Evolutionary conservation across 352 stramenopile species (phyloP).

Genomic region (Globisporangium nagaii): DNA sequence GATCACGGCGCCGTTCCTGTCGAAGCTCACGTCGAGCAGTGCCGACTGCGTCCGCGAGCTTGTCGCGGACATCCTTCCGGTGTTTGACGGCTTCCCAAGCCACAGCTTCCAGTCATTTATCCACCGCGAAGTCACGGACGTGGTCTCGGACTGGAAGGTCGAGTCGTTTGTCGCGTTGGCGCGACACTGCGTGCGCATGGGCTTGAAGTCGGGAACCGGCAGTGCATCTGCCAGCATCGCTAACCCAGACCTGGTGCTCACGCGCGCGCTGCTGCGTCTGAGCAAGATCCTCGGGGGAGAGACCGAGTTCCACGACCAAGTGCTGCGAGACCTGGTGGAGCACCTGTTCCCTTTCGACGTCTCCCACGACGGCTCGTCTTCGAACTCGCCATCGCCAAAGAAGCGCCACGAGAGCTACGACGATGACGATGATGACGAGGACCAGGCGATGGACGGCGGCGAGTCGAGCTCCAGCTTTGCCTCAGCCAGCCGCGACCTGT

Average conservation of each 20-base stretch:
- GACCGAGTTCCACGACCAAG: constrained; percentile 38
- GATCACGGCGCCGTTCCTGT: constrained; percentile 42
- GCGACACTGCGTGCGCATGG: constrained; percentile 52
- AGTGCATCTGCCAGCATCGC: constrained; percentile 8
- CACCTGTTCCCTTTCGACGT: constrained; percentile 50
- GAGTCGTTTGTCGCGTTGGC: constrained; percentile 66
- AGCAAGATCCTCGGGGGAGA: constrained; percentile 53
- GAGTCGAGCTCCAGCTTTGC: constrained; percentile 8
- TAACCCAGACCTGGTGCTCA: constrained; percentile 41
- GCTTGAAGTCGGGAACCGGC: constrained; percentile 14
- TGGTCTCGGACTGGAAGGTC: constrained; percentile 51
- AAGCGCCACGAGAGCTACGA: constrained; percentile 18
- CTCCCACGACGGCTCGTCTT: constrained; percentile 14
- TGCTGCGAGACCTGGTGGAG: constrained; percentile 53
- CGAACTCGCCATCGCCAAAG: constrained; percentile 17
- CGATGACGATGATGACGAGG: constrained; percentile 18
- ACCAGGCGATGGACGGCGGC: constrained; percentile 27
- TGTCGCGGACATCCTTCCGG: constrained; percentile 45
- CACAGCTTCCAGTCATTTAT: constrained; percentile 53
- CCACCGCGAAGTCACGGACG: constrained; percentile 53
- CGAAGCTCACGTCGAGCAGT: constrained; percentile 22
- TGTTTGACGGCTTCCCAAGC: constrained; percentile 63
- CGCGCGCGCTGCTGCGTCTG: constrained; percentile 44
- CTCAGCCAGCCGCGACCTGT: constrained; percentile 20
- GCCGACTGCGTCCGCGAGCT: constrained; percentile 48